Conservation (phyloP, 1,284 basidiomycete genomes). For the Cryptococcus sp. region DNA sequence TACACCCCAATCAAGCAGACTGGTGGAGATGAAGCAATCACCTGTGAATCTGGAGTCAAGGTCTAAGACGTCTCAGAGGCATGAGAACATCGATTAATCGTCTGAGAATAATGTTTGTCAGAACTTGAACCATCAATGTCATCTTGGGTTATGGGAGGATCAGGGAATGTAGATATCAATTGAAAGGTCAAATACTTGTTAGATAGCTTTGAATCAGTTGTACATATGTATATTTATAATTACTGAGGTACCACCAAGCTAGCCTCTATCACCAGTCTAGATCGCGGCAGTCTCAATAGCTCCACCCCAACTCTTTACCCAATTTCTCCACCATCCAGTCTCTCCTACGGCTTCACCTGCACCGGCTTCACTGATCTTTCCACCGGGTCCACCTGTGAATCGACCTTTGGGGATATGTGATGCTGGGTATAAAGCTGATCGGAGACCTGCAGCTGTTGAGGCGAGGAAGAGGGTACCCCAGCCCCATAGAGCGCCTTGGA, state of each 20-base stretch:
- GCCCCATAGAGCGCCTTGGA: constrained; percentile 46
- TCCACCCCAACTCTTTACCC: constrained; percentile 29
- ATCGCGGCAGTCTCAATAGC: constrained; percentile 26
- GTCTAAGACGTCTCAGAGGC: neutral
- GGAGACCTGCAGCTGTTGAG: constrained; percentile 19
- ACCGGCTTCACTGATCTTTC: constrained; percentile 18
- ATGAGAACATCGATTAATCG: no score
- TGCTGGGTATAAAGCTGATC: constrained; percentile 29
- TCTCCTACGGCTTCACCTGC: constrained; percentile 31
- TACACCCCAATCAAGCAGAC: neutral
- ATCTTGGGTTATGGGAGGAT: no score
- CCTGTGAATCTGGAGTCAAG: constrained; percentile 1
- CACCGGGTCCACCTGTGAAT: constrained; percentile 31
- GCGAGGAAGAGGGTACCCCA: constrained; percentile 29
- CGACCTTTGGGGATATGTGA: constrained; percentile 27
- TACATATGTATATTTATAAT: neutral
- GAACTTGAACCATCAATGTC: no score
- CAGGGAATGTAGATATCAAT: no score
- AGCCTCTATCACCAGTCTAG: neutral
- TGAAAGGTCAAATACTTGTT: no score
- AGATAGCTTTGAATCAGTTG: no score
- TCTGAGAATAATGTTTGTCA: no score
- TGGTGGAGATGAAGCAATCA: neutral
- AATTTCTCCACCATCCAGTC: constrained; percentile 30
- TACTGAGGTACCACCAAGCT: neutral